phyloP scores from a whole-genome alignment of 129 eudicot species.

The Escallonia herrerae region DNA sequence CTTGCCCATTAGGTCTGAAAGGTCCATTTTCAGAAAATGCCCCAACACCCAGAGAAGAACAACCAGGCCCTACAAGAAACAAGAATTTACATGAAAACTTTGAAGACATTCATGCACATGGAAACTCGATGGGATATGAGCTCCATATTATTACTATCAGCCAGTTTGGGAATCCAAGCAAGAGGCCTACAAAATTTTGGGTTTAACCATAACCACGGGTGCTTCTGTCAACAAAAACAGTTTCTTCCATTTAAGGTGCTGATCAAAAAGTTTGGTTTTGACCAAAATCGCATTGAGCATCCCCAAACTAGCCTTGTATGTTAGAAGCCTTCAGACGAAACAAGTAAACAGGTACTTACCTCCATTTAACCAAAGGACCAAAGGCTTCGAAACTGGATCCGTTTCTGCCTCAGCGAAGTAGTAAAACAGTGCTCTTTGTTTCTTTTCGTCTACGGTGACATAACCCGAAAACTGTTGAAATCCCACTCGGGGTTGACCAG shows the following conservation, averaged over 20 bases:
- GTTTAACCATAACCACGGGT: too few species aligned
- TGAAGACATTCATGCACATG: neutral
- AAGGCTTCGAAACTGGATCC: conserved; percentile 53
- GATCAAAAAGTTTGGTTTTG: too few species aligned
- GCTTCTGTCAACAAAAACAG: too few species aligned
- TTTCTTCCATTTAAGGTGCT: too few species aligned
- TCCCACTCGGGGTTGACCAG: conserved; percentile 58
- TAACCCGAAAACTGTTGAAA: conserved; percentile 76
- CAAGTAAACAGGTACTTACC: conserved; percentile 21
- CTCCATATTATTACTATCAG: too few species aligned
- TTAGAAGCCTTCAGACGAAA: neutral
- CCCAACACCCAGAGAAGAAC: conserved; percentile 98
- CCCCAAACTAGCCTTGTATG: neutral
- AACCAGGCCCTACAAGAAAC: conserved; percentile 77
- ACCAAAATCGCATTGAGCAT: too few species aligned
- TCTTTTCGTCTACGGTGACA: conserved; percentile 63
- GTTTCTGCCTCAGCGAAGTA: conserved; percentile 62
- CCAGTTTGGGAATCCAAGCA: too few species aligned
- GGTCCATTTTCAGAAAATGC: conserved; percentile 99
- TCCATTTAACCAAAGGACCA: conserved; percentile 68
- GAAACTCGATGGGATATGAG: neutral
- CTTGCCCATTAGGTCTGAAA: conserved; percentile 82
- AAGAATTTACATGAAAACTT: neutral
- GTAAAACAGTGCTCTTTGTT: conserved; percentile 47
- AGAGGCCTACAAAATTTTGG: too few species aligned